Evolutionary conservation across 495 filamentous ascomycete species (phyloP), one percentile per base, ranked within the genome.

Genomic region (Talaromyces adpressus): DNA sequence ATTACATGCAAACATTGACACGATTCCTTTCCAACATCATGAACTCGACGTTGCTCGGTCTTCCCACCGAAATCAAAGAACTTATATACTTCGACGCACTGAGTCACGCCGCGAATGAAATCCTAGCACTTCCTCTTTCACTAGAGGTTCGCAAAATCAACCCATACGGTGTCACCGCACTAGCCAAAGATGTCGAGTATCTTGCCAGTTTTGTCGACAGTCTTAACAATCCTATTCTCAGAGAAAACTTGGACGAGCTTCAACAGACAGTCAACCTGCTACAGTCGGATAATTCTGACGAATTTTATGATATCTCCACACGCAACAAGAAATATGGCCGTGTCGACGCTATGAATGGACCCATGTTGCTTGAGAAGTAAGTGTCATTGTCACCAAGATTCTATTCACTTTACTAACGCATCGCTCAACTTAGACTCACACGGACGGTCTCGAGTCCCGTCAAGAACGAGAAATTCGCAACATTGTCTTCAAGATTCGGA

Each of bases 1-100:
- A 87, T 64, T 98, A 98, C 79, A 96, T 98, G 86, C 87, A 90
- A 70, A 95, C 93, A 22, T 78, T 98, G 68, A 98, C 92, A 0
- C 83, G 85, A 8, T 98, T 97, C 71, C 81, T 98, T n/a, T 89
- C 89, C 1, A 96, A 96, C 69, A 98, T 96, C 68, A 97, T 98
- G 93, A 90, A 85, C 70, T 94, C 92, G 3, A 94, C 93, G 0
- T 81, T 98, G 6, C 84, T 98, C 4, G 93, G 92, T 12, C 81
- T 98, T 29, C 94, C 94, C 0, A 87, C 89, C 3, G 91, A 96
- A 67, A 98, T 98, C 75, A 97, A 97, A 74, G 91, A 95, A 71
- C 84, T 97, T 34, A 96, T 98, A 64, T 98, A 98, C 74, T 97
- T 97, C 67, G 93, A 97, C 71, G 95, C 95, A 2, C 82, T 98